Conservation (phyloP, 352 stramenopile genomes). For the Phytophthora tentaculata region DNA sequence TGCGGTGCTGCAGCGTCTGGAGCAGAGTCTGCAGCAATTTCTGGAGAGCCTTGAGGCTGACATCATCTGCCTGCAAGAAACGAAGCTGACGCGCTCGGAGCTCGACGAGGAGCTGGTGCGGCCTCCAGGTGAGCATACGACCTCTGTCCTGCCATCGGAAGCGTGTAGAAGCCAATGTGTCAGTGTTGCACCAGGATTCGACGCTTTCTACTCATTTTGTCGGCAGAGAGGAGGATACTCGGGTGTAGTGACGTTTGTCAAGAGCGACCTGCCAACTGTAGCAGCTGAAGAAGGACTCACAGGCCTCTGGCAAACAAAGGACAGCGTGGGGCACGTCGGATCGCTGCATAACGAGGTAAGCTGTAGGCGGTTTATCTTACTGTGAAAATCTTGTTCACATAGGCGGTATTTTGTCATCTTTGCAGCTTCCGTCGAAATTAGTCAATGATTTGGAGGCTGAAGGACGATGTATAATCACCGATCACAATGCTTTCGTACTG, state of each 20-base stretch:
- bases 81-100: constrained; percentile 85
- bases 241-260: constrained; percentile 80
- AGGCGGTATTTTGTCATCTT: too few species aligned
- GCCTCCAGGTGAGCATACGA: constrained; percentile 44
- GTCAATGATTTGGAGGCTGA: constrained; percentile 77
- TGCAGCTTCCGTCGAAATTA: constrained; percentile 57
- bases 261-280: constrained; percentile 51
- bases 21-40: constrained; percentile 56
- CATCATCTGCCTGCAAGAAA: constrained; percentile 88
- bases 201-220: constrained; percentile 89
- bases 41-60: constrained; percentile 67
- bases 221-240: constrained; percentile 73
- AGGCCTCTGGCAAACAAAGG: constrained; percentile 60
- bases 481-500: constrained; percentile 89
- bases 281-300: constrained; percentile 79
- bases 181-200: constrained; percentile 50
- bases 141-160: not conserved
- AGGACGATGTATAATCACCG: constrained; percentile 87
- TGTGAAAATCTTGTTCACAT: too few species aligned
- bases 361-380: not conserved
- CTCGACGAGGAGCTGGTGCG: constrained; percentile 80
- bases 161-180: constrained; percentile 14
- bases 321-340: constrained; percentile 63
- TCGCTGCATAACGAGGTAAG: constrained; percentile 53
- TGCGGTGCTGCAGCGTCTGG: constrained; percentile 69